These are phyloP conservation scores for Wickerhamomyces queroliae DNA, from an alignment of 805 yeast species.

Conservation along the genomic window DNA sequence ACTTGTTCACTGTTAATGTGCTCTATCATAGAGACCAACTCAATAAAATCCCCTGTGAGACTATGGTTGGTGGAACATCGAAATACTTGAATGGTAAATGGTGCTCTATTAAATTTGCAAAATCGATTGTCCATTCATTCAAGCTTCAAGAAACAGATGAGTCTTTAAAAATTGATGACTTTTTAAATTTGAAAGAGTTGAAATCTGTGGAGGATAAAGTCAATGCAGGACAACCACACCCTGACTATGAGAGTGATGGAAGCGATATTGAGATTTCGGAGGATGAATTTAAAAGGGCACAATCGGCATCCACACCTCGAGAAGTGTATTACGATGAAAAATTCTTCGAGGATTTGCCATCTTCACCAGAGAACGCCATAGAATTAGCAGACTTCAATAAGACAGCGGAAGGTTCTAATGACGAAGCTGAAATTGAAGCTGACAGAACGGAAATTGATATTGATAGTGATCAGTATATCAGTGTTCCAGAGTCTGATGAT, in stretches of 20 bases:
- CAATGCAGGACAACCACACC: not conserved
- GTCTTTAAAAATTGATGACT: slow-evolving; percentile 3
- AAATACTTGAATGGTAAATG: slow-evolving; percentile 20
- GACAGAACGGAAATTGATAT: not conserved
- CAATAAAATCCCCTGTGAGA: slow-evolving; percentile 13
- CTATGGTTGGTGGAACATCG: slow-evolving; percentile 7
- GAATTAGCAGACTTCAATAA: not conserved
- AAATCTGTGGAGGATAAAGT: not conserved
- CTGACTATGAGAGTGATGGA: not conserved
- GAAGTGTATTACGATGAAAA: not conserved
- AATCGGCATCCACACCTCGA: not conserved
- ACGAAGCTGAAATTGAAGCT: not conserved
- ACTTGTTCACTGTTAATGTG: slow-evolving; percentile 18
- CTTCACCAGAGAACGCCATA: not conserved
- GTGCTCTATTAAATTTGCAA: slow-evolving; percentile 19
- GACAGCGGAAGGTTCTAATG: not conserved
- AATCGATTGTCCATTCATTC: slow-evolving; percentile 6
- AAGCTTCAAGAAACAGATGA: slow-evolving; percentile 1
- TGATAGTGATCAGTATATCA: not conserved
- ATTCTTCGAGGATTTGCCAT: not conserved
- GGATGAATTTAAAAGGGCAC: not conserved
- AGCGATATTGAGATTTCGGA: not conserved
- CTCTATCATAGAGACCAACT: slow-evolving; percentile 20
- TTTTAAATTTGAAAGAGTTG: slow-evolving; percentile 5
- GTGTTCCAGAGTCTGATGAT: not conserved